Base-by-base conservation (phyloP, 768 basidiomycete species). In the Clavaria fumosa region DNA sequence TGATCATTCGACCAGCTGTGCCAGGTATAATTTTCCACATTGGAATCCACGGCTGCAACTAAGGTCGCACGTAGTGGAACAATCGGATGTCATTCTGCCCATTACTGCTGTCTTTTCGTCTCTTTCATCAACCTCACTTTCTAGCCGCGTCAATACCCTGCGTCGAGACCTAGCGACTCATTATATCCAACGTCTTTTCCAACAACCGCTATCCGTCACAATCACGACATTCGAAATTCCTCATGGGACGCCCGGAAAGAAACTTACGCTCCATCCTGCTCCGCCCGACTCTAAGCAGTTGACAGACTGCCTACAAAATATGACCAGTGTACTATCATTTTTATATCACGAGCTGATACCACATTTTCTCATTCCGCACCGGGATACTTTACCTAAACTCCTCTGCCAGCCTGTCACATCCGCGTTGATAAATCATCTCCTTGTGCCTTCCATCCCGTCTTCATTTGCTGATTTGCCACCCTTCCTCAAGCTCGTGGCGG, bases 401-500 rank as follows among this genome's bases (percentile, higher is more conserved):
- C 57, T 91, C 2, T 64, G 62, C 50, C 75, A 70, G 48, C 72
- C 78, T 1, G 46, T 81, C 12, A 68, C 69, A 3, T 62, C 60
- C 4, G 69, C 73, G 18, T 48, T 88, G 14, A 63, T 91, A 35
- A 66, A 72, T 34, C 64, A 72, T 44, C 56, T 90, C 23, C 63
- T 91, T 31, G 57, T 76, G 23, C 72, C 80, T 0, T 65, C 66
- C n/a, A 59, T 90, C 3, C 85, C 89, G 0, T 68, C 72, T 1
- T 68, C 72, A 2, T 64, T 81, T 32, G 57, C 65, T 4, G 57
- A 55, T 4, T 63, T 91, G 0, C 72, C 78, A 3, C 43, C 59
- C 1, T 91, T 78, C 54, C 59, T 91, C 18, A 54, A 60, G 5
- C 56, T 80, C 7, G 55, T 76, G 1, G 47, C 61, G 15, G 55